Percentiles rank a stretch among this genome's conserved stretches.
Conservation (phyloP, 2,329 filamentous ascomycete genomes). For the Aureobasidium lini region DNA sequence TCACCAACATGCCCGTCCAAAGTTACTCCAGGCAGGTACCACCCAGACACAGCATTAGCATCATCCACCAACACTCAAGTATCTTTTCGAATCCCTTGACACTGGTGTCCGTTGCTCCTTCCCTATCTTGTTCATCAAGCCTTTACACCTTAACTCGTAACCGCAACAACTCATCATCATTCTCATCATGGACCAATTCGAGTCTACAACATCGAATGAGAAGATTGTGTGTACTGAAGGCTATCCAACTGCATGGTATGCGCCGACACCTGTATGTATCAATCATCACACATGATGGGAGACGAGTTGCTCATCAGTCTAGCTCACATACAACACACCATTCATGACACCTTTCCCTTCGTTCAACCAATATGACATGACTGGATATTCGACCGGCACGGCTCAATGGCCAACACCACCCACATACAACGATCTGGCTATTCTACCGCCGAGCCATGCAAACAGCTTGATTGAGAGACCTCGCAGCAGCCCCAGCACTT, state of each 20-base stretch:
- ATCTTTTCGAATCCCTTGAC: not conserved
- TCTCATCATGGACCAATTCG: slow-evolving; percentile 10
- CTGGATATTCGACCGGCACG: slow-evolving; percentile 20
- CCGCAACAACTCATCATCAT: not conserved
- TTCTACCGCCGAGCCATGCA: not conserved
- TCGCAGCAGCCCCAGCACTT: slow-evolving; percentile 10
- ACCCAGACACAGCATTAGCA: not conserved
- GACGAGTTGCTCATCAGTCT: not conserved
- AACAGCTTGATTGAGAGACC: slow-evolving; percentile 8
- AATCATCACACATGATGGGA: not conserved
- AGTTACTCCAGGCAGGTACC: slow-evolving; percentile 8
- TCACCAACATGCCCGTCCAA: not conserved
- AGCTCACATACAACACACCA: slow-evolving; percentile 24
- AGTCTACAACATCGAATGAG: slow-evolving; percentile 3
- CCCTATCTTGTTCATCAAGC: not conserved
- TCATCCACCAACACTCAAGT: slow-evolving; percentile 10
- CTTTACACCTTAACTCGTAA: not conserved
- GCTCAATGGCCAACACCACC: slow-evolving; percentile 14
- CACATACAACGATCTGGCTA: slow-evolving; percentile 2
- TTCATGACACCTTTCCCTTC: slow-evolving; percentile 29
- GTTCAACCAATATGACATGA: slow-evolving; percentile 18
- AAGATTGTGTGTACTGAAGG: slow-evolving; percentile 5
- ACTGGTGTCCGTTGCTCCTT: not conserved
- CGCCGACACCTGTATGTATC: slow-evolving; percentile 5
- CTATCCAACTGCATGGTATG: slow-evolving; percentile 10